phyloP scores from a whole-genome alignment of 208 protist species.

The Trypanosoma boissoni region DNA sequence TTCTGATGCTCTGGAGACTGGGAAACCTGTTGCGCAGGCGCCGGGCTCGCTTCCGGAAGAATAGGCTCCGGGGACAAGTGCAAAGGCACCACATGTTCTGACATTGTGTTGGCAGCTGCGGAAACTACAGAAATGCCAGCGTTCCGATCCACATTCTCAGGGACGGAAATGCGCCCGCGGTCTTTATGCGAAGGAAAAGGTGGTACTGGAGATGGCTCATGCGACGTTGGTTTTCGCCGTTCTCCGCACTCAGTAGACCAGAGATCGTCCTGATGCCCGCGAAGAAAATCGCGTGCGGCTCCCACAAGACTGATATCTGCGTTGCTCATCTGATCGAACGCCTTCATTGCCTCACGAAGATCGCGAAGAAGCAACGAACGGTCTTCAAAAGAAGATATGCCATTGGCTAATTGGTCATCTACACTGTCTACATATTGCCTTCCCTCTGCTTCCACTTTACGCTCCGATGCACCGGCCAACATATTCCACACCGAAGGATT shows the following conservation, averaged over 20 bases:
- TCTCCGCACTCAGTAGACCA: slow-evolving; percentile 1
- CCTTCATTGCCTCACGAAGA: slow-evolving; percentile 12
- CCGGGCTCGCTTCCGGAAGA: no score
- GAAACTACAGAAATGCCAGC: no score
- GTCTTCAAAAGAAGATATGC: not conserved
- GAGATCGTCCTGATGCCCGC: slow-evolving; percentile 17
- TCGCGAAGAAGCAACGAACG: slow-evolving; percentile 2
- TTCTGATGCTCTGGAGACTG: no score
- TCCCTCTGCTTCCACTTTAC: not conserved
- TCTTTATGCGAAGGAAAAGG: not conserved
- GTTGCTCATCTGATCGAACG: slow-evolving; percentile 17
- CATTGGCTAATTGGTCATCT: not conserved
- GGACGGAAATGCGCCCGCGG: no score
- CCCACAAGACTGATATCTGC: slow-evolving; percentile 17
- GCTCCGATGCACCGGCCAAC: slow-evolving; percentile 2
- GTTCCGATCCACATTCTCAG: no score
- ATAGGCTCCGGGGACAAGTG: no score
- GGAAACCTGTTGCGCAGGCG: no score
- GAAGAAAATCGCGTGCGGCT: slow-evolving; percentile 12
- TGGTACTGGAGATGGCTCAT: not conserved
- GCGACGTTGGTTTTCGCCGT: not conserved
- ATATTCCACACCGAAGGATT: slow-evolving; percentile 11
- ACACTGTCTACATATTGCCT: not conserved
- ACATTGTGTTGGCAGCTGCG: no score
- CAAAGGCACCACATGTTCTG: no score